Evolutionary conservation across 208 protist genomes (phyloP).

Genomic region (Trypanosoma brucei): DNA sequence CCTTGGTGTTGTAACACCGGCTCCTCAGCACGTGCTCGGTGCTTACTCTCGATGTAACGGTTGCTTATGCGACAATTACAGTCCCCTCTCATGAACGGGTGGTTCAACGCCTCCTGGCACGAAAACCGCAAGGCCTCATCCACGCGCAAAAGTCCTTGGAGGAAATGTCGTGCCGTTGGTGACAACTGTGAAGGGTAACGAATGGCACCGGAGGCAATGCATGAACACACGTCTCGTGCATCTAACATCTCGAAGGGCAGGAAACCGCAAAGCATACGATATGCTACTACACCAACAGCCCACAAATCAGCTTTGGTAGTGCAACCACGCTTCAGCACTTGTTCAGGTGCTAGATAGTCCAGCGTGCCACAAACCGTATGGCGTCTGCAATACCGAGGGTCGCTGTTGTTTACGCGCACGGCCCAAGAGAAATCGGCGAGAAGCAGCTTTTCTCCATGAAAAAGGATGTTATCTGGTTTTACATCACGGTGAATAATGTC

Average conservation of each 20-base stretch:
- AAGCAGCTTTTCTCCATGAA: constrained; percentile 72
- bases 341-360: constrained; percentile 97
- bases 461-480: constrained; percentile 68
- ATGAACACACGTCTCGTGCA: constrained; percentile 24
- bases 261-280: constrained; percentile 48
- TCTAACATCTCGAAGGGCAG: constrained; percentile 46
- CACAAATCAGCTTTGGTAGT: constrained; percentile 67
- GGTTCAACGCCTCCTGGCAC: constrained; percentile 39
- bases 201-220: constrained; percentile 36
- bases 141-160: constrained; percentile 46
- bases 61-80: not conserved
- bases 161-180: constrained; percentile 35
- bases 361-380: constrained; percentile 91
- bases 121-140: constrained; percentile 41
- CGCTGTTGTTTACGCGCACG: constrained; percentile 17
- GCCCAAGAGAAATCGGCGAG: constrained; percentile 96
- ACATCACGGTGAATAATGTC: constrained; percentile 81
- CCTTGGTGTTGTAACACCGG: not conserved
- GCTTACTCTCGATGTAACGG: not conserved
- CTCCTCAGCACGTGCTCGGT: not conserved
- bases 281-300: constrained; percentile 59
- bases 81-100: constrained; percentile 42
- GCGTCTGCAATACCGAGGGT: constrained; percentile 17
- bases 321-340: constrained; percentile 42
- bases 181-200: constrained; percentile 35